These are phyloP conservation scores for Erythrophleum fordii DNA, from an alignment of 306 rosid genomes.

Conservation along the genomic window DNA sequence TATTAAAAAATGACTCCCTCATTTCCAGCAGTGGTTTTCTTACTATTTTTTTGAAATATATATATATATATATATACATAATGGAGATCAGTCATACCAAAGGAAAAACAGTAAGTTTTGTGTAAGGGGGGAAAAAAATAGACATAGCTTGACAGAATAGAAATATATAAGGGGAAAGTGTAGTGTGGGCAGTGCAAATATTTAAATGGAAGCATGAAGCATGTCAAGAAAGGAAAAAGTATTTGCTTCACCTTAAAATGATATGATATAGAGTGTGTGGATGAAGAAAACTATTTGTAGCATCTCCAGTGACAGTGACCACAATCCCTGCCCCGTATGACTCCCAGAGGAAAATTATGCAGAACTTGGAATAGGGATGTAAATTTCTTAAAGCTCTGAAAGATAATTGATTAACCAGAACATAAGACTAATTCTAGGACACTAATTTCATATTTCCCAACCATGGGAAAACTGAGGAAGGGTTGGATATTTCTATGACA, in stretches of 20 bases:
- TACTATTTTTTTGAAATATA: background rate
- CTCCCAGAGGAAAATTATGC: constrained; percentile 12
- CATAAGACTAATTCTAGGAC: constrained; percentile 3
- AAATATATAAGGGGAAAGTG: background rate
- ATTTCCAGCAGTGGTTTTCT: background rate
- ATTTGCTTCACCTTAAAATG: background rate
- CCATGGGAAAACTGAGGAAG: constrained; percentile 16
- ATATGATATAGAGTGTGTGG: background rate
- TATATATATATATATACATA: too few relatives aligned
- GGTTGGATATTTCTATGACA: constrained; percentile 27
- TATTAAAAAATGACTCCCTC: constrained; percentile 20
- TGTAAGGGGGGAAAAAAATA: background rate
- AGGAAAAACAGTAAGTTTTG: too few relatives aligned
- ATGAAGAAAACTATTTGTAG: constrained; percentile 27
- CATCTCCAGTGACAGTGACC: background rate
- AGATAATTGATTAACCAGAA: background rate
- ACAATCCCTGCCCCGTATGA: background rate
- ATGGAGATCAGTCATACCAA: too few relatives aligned
- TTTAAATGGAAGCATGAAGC: background rate
- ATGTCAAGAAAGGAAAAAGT: background rate
- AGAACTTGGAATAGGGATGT: background rate
- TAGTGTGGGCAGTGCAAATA: background rate
- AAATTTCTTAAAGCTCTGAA: background rate
- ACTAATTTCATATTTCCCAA: constrained; percentile 5
- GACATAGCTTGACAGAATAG: background rate